A percentile compares a stretch with the other conserved stretches of the same genome.
Evolutionary conservation across 331 rosid species (phyloP).

Genomic region (Erythrophleum ivorense): DNA sequence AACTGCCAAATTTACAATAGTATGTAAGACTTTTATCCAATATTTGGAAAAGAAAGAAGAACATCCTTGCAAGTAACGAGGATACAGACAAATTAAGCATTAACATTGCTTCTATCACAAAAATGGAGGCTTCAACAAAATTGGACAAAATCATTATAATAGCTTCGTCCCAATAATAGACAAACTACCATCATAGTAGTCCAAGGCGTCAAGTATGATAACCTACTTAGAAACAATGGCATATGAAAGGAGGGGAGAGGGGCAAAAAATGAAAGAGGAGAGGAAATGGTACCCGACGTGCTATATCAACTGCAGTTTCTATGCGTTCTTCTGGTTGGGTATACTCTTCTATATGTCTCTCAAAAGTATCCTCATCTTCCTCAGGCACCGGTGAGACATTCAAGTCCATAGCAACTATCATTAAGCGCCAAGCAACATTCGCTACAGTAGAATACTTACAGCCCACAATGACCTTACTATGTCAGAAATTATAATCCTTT

Average conservation of each 20-base stretch:
- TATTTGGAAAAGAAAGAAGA: constrained; percentile 11
- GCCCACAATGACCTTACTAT: constrained; percentile 29
- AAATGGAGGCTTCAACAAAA: not conserved
- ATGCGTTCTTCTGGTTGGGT: constrained; percentile 80
- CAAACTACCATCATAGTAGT: constrained; percentile 31
- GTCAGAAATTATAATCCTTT: not conserved
- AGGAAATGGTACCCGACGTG: constrained; percentile 77
- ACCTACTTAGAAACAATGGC: constrained; percentile 2
- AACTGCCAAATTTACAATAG: constrained; percentile 8
- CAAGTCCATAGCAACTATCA: constrained; percentile 95
- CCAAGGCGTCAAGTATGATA: constrained; percentile 22
- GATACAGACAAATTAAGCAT: not conserved
- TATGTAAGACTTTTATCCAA: not conserved
- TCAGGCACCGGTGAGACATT: constrained; percentile 97
- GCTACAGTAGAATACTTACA: constrained; percentile 30
- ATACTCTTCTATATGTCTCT: constrained; percentile 58
- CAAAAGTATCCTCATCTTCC: constrained; percentile 87
- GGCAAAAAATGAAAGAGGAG: not conserved
- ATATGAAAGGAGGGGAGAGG: not conserved
- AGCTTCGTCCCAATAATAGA: constrained; percentile 5
- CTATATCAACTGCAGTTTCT: constrained; percentile 80
- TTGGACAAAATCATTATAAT: not conserved
- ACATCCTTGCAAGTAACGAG: not conserved
- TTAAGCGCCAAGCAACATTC: constrained; percentile 71
- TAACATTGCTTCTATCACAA: not conserved